Evolutionary conservation across 192 early-diverging fungal genomes (phyloP), one percentile per base, ranked within the genome.

Genomic region (Umbelopsis ramanniana): DNA sequence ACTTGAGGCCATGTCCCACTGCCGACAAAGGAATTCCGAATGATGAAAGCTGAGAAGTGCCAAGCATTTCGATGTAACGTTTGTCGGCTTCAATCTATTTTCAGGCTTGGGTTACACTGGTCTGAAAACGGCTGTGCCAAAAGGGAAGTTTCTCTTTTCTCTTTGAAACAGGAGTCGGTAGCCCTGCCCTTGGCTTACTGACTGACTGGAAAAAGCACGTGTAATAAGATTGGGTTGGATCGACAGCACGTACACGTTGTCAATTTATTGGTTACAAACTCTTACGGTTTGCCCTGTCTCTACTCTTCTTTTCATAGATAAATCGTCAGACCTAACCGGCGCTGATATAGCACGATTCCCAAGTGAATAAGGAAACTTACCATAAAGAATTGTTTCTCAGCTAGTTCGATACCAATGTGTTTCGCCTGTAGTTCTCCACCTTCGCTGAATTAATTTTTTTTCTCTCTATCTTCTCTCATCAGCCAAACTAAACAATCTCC

Each of bases 141-240:
- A 63, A 35, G 57, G 57, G 33, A 26, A 54, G 53, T 11, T 22
- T 24, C 53, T 54, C 26, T 29, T 57, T 57, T 14, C 54, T 14
- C 22, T 24, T 63, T 63, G 57, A 63, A 63, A 63, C 33, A 63
- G 57, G 57, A 63, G 57, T 63, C 57, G 57, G 57, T 63, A 37
- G 57, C 57, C 57, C 57, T 63, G 57, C 15, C 57, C 40, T 43
- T 43, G 38, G 38, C 38, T 40, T 40, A 8, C 38, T 40, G 6
- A 43, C 40, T 43, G 40, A 43, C 40, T 43, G 40, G 11, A 43
- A 26, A 37, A 63, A 63, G 17, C 57, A 63, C 33, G 57, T 63
- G 57, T 63, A 26, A 26, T 37, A 37, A 19, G 57, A 7, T 63
- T 35, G 57, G 19, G 2, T 26, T 63, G 57, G 24, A 63, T 63